A percentile compares a stretch with the other conserved stretches of the same genome.
These are phyloP conservation scores for Canavalia ensiformis DNA, from an alignment of 306 rosid genomes.

Conservation along the genomic window DNA sequence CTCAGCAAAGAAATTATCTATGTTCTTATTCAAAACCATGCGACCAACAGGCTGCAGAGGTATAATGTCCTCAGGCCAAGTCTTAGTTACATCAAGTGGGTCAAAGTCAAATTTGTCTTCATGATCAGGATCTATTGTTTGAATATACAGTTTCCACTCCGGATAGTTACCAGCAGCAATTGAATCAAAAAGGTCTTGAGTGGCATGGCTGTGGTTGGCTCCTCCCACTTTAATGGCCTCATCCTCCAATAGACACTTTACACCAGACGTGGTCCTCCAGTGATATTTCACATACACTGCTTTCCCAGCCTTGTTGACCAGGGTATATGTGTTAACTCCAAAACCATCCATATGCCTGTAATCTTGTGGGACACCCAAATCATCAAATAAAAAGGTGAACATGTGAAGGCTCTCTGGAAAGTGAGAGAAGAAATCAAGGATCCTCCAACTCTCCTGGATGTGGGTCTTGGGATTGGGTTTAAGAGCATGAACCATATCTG, in stretches of 20 bases:
- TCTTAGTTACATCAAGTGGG: slow-evolving; percentile 95
- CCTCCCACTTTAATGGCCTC: slow-evolving; percentile 93
- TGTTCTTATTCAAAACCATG: slow-evolving; percentile 89
- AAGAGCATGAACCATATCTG: slow-evolving; percentile 93
- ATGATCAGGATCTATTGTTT: slow-evolving; percentile 90
- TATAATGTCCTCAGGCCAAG: slow-evolving; percentile 94
- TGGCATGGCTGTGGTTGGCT: slow-evolving; percentile 95
- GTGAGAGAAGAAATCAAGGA: slow-evolving; percentile 92
- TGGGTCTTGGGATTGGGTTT: slow-evolving; percentile 95
- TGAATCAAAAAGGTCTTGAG: slow-evolving; percentile 90
- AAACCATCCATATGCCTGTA: slow-evolving; percentile 98
- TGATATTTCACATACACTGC: slow-evolving; percentile 84
- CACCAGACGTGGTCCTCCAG: slow-evolving; percentile 88
- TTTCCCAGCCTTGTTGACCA: slow-evolving; percentile 86
- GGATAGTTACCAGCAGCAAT: slow-evolving; percentile 98
- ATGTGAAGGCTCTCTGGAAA: slow-evolving; percentile 93
- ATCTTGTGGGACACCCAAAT: slow-evolving; percentile 86
- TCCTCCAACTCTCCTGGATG: slow-evolving; percentile 94
- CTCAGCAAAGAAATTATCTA: slow-evolving; percentile 96
- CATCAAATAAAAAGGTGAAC: slow-evolving; percentile 87
- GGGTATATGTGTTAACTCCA: slow-evolving; percentile 86
- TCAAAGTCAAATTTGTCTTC: slow-evolving; percentile 92
- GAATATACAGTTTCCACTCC: slow-evolving; percentile 94
- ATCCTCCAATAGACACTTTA: slow-evolving; percentile 82
- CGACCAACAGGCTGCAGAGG: slow-evolving; percentile 98